phyloP scores from a whole-genome alignment of 2,329 filamentous ascomycete species.

The Phialophora macrospora region DNA sequence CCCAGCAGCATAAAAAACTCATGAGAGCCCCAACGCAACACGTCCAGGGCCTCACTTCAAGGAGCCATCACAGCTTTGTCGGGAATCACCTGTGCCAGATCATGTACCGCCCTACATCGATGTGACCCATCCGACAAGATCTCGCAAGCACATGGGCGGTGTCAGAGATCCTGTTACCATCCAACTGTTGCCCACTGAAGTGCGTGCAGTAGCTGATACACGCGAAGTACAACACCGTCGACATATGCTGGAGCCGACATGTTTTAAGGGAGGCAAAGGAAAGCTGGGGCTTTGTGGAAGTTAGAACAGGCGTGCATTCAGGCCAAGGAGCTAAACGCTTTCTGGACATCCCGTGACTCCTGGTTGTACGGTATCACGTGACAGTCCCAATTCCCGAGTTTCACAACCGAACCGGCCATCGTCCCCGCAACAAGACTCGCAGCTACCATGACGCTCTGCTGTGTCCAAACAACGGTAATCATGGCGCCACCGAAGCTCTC shows the following conservation, averaged over 20 bases:
- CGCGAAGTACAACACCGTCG: neutral
- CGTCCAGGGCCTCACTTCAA: neutral
- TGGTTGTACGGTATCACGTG: neutral
- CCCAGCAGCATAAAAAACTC: neutral
- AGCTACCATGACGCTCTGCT: conserved; percentile 2
- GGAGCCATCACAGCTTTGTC: neutral
- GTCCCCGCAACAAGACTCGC: conserved; percentile 5
- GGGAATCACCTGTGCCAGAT: neutral
- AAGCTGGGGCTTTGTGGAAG: neutral
- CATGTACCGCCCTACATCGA: neutral
- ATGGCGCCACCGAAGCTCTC: conserved; percentile 5
- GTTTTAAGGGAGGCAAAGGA: neutral
- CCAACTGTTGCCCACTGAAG: neutral
- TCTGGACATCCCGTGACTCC: neutral
- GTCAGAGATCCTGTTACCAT: neutral
- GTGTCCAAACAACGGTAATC: neutral
- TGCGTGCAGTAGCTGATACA: neutral
- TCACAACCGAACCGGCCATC: conserved; percentile 3
- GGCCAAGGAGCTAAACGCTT: conserved; percentile 16
- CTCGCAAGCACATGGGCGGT: neutral
- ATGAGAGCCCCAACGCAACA: neutral
- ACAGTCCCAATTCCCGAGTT: conserved; percentile 7
- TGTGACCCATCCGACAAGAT: neutral
- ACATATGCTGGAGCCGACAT: neutral
- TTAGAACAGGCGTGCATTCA: conserved; percentile 1